A percentile compares a stretch with the other conserved stretches of the same genome.
phyloP scores from a whole-genome alignment of 2,329 filamentous ascomycete species.

The Bimuria novae-zelandiae region DNA sequence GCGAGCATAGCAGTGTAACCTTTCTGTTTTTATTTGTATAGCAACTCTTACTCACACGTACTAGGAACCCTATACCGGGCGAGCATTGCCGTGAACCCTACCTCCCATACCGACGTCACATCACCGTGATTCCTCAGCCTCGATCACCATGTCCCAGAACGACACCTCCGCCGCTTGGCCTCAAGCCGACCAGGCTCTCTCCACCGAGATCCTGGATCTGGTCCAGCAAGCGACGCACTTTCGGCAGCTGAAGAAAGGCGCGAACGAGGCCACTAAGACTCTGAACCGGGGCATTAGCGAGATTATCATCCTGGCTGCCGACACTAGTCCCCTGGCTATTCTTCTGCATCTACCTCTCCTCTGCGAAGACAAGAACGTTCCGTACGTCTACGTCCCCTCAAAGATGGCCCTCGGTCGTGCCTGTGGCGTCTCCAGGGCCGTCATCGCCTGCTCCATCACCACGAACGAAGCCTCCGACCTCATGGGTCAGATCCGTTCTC shows the following conservation, averaged over 20 bases:
- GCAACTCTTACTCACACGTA: background rate
- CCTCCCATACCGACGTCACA: too few relatives aligned
- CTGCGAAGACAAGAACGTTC: slow-evolving; percentile 52
- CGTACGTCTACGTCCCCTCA: slow-evolving; percentile 65
- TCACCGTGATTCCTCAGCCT: too few relatives aligned
- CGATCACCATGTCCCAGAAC: slow-evolving; percentile 24
- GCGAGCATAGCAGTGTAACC: slow-evolving; percentile 43
- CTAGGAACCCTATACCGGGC: slow-evolving; percentile 37
- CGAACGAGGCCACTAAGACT: slow-evolving; percentile 73
- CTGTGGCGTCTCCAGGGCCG: slow-evolving; percentile 8
- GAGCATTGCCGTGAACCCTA: slow-evolving; percentile 44
- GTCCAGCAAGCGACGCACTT: slow-evolving; percentile 38
- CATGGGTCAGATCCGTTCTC: slow-evolving; percentile 79
- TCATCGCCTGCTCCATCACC: slow-evolving; percentile 66
- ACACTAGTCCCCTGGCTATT: slow-evolving; percentile 85
- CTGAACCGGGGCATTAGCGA: slow-evolving; percentile 90
- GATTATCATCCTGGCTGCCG: slow-evolving; percentile 79
- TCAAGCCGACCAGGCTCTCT: slow-evolving; percentile 53
- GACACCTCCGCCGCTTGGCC: slow-evolving; percentile 42
- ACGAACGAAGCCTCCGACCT: slow-evolving; percentile 69
- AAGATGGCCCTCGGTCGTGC: slow-evolving; percentile 82
- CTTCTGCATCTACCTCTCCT: slow-evolving; percentile 71
- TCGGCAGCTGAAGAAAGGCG: slow-evolving; percentile 40
- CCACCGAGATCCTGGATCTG: slow-evolving; percentile 53
- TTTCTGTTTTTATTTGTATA: background rate